phyloP scores from a whole-genome alignment of 192 early-diverging fungal species.

The Podila verticillata region DNA sequence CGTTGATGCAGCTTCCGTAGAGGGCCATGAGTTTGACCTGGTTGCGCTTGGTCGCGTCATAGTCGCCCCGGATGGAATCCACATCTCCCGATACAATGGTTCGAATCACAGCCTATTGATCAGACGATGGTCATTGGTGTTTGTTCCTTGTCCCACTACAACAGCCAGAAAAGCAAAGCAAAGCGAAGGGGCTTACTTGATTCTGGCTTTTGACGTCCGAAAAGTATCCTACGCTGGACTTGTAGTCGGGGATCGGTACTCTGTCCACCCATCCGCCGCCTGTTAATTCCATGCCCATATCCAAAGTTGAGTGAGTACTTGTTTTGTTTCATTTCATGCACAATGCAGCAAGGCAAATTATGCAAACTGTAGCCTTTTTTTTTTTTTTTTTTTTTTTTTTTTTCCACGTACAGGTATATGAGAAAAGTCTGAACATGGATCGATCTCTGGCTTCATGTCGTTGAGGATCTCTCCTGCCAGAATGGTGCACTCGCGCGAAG shows the following conservation, averaged over 20 bases:
- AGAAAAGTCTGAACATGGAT: conserved; percentile 79
- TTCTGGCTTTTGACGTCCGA: conserved; percentile 54
- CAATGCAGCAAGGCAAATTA: too few relatives aligned
- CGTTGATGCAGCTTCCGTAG: conserved; percentile 66
- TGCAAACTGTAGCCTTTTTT: conserved; percentile 1
- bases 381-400: too few relatives aligned
- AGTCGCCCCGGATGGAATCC: conserved; percentile 13
- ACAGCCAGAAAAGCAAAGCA: too few relatives aligned
- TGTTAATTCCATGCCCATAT: not conserved
- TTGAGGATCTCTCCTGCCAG: conserved; percentile 61
- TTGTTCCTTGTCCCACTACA: too few relatives aligned
- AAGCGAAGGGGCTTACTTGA: conserved; percentile 32
- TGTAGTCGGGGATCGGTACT: conserved; percentile 69
- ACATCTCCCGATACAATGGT: conserved; percentile 58
- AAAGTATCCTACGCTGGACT: conserved; percentile 58
- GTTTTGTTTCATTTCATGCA: not conserved
- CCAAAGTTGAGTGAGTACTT: not conserved
- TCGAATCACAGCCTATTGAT: conserved; percentile 48
- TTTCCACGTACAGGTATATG: conserved; percentile 62
- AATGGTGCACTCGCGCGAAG: conserved; percentile 62
- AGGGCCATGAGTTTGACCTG: conserved; percentile 64
- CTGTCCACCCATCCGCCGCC: conserved; percentile 67
- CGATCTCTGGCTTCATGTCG: conserved; percentile 61
- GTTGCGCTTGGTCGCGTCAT: conserved; percentile 59
- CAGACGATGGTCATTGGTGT: too few relatives aligned